Percentiles rank a stretch among this genome's conserved stretches.
phyloP scores from a whole-genome alignment of 306 rosid genomes.

The Luffa acutangula region DNA sequence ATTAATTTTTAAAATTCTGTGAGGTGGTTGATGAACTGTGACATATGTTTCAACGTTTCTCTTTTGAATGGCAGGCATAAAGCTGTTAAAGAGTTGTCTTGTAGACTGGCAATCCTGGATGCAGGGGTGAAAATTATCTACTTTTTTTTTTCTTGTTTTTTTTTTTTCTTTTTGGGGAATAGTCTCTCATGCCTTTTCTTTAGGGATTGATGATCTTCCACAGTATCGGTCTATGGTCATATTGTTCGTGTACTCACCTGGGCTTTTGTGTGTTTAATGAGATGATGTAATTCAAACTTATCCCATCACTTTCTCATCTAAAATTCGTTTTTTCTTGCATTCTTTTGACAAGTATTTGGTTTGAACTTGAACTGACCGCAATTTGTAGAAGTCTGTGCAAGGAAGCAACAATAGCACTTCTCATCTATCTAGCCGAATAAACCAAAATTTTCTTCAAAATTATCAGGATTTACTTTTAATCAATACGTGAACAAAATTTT shows the following conservation, averaged over 20 bases:
- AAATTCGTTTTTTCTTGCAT: not conserved
- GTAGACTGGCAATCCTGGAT: slow-evolving; percentile 55
- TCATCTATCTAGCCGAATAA: not conserved
- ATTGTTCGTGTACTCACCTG: not conserved
- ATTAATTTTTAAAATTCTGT: not conserved
- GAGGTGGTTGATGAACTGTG: not conserved
- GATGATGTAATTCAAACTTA: not conserved
- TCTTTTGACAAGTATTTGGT: not conserved
- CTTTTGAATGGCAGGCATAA: slow-evolving; percentile 35
- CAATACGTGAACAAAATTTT: not conserved
- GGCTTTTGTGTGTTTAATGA: not conserved
- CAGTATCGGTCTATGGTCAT: not conserved
- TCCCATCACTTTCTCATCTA: not conserved
- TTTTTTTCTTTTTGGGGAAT: not conserved
- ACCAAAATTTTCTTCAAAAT: not conserved
- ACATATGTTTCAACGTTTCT: not conserved
- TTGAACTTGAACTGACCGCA: not conserved
- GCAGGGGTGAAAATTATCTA: slow-evolving; percentile 73
- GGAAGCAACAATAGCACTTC: not conserved
- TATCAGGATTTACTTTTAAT: not conserved
- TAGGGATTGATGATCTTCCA: not conserved
- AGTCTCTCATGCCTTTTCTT: not conserved
- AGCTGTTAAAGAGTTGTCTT: slow-evolving; percentile 22
- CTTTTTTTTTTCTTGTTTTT: slow-evolving; percentile 21
- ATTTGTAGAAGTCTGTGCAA: not conserved